A percentile compares a stretch with the other conserved stretches of the same genome.
These are phyloP conservation scores for Xylariaceae sp. DNA, from an alignment of 2,329 filamentous ascomycete genomes.

Conservation along the genomic window DNA sequence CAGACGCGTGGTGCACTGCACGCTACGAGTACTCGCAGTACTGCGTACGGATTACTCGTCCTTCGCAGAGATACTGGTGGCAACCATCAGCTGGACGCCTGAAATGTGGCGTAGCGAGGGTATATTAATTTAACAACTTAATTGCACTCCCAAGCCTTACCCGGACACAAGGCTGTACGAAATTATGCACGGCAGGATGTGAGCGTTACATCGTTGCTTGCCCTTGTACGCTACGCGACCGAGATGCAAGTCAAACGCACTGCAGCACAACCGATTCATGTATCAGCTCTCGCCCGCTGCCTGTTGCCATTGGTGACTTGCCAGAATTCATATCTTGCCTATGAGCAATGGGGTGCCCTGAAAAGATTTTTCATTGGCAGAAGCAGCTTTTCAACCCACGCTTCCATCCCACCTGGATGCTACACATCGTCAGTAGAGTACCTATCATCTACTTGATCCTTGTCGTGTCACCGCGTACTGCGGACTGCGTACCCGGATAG, in stretches of 20 bases:
- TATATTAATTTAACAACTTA: slow-evolving; percentile 15
- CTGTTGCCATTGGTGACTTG: slow-evolving; percentile 6
- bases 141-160: slow-evolving; percentile 16
- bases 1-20: neutral
- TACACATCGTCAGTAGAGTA: neutral
- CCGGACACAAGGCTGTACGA: slow-evolving; percentile 23
- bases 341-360: slow-evolving; percentile 17
- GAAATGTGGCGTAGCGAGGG: slow-evolving; percentile 12
- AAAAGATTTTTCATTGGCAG: slow-evolving; percentile 27
- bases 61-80: neutral
- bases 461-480: neutral
- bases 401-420: slow-evolving; percentile 15
- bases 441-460: neutral
- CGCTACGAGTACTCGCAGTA: too few species aligned
- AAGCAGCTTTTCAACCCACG: slow-evolving; percentile 16
- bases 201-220: slow-evolving; percentile 12
- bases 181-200: slow-evolving; percentile 26
- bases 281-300: slow-evolving; percentile 6
- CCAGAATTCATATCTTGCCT: slow-evolving; percentile 9
- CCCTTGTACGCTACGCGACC: slow-evolving; percentile 3
- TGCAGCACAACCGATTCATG: slow-evolving; percentile 1
- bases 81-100: slow-evolving; percentile 10
- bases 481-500: neutral
- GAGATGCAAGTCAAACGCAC: slow-evolving; percentile 24
- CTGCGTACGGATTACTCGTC: too few species aligned